A percentile compares a stretch with the other conserved stretches of the same genome.
Evolutionary conservation across 257 asterid genomes (phyloP).

Genomic region (Solanum etuberosum): DNA sequence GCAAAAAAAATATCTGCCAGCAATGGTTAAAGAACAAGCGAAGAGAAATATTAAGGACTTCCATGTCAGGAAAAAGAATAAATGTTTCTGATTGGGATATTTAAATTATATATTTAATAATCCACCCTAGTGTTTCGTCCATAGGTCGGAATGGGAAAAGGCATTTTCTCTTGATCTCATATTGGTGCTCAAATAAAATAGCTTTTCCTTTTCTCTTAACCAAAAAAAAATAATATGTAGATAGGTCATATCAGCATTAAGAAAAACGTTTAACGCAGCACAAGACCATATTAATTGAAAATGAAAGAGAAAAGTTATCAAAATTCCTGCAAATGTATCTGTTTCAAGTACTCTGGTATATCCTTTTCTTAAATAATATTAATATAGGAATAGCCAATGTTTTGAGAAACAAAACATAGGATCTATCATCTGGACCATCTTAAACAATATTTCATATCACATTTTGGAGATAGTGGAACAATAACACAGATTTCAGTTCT

Average conservation of each 20-base stretch:
- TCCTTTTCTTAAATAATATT: not conserved
- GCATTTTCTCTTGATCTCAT: not conserved
- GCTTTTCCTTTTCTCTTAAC: not conserved
- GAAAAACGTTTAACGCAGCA: not conserved
- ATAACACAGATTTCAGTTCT: not conserved
- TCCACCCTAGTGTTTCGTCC: not conserved
- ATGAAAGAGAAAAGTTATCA: not conserved
- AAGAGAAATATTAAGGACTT: not conserved
- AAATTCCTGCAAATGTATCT: not conserved
- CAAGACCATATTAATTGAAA: not conserved
- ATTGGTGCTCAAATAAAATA: not conserved
- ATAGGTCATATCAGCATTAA: not conserved
- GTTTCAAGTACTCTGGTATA: not conserved
- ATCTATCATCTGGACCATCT: not conserved
- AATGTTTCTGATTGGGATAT: not conserved
- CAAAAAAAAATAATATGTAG: not conserved
- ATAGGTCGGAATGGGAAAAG: not conserved
- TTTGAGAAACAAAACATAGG: not conserved
- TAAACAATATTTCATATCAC: not conserved
- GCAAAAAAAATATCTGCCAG: not conserved
- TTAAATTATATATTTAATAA: not conserved
- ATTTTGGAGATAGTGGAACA: not conserved
- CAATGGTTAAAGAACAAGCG: not conserved
- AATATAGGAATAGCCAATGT: not conserved
- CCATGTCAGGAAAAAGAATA: not conserved